phyloP scores from a whole-genome alignment of 1,284 basidiomycete genomes.

The Ganoderma lingzhi region DNA sequence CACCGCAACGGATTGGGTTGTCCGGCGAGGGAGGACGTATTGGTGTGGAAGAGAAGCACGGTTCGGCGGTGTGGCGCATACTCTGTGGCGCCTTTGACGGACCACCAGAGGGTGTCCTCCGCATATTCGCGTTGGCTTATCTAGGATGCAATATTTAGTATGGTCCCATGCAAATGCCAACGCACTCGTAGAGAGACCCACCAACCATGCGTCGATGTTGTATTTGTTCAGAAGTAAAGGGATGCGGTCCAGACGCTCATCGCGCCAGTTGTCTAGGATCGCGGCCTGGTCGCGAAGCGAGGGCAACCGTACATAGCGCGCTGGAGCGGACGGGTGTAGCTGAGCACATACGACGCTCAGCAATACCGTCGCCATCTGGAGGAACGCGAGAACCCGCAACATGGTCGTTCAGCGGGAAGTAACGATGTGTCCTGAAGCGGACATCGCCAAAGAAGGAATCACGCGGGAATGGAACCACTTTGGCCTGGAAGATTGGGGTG shows the following conservation, averaged over 20 bases:
- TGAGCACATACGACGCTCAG: conserved; percentile 31
- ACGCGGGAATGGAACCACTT: neutral
- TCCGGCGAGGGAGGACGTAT: conserved; percentile 45
- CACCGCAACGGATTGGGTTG: conserved; percentile 54
- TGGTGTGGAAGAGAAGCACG: conserved; percentile 57
- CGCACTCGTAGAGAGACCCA: conserved; percentile 29
- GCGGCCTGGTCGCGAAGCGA: conserved; percentile 52
- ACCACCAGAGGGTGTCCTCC: conserved; percentile 62
- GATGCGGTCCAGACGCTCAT: conserved; percentile 50
- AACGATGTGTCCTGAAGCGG: neutral
- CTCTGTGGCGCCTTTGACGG: conserved; percentile 57
- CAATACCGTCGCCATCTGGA: neutral
- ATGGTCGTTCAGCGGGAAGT: neutral
- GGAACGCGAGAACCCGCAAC: neutral
- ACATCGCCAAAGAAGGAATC: neutral
- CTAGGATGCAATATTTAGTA: conserved; percentile 34
- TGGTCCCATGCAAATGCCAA: neutral
- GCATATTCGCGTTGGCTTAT: conserved; percentile 60
- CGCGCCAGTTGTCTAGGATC: conserved; percentile 54
- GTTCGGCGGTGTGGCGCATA: conserved; percentile 60
- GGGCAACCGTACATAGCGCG: conserved; percentile 50
- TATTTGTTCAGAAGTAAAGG: conserved; percentile 54
- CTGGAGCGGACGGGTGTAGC: conserved; percentile 45
- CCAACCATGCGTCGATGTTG: conserved; percentile 53
- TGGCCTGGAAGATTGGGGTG: neutral